Conservation (phyloP, 495 filamentous ascomycete genomes). For the Mytilinidion resinicola region DNA sequence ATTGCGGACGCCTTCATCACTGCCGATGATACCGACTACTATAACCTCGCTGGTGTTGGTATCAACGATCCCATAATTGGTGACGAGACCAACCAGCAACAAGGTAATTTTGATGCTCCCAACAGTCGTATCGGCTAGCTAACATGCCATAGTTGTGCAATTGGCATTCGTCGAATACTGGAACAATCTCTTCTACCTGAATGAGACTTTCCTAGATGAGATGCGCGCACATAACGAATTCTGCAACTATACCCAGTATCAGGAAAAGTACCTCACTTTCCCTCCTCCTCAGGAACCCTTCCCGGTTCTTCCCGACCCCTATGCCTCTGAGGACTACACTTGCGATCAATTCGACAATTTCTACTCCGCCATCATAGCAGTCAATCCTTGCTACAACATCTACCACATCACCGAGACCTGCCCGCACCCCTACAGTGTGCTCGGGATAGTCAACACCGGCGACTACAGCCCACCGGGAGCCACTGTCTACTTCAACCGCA, state of each 20-base stretch:
- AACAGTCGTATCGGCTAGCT: slow-evolving; percentile 15
- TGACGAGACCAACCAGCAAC: slow-evolving; percentile 42
- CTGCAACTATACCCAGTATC: slow-evolving; percentile 62
- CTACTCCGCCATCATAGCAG: slow-evolving; percentile 45
- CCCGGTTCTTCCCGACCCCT: slow-evolving; percentile 39
- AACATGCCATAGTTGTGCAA: slow-evolving; percentile 43
- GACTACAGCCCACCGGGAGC: slow-evolving; percentile 41
- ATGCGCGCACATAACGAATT: slow-evolving; percentile 49
- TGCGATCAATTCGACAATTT: slow-evolving; percentile 58
- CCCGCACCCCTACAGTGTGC: slow-evolving; percentile 63
- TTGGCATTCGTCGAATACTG: slow-evolving; percentile 60
- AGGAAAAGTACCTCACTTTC: slow-evolving; percentile 57
- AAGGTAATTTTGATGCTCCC: slow-evolving; percentile 33
- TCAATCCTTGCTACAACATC: slow-evolving; percentile 78
- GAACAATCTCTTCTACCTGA: slow-evolving; percentile 54
- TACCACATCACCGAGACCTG: slow-evolving; percentile 72
- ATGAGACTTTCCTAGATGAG: slow-evolving; percentile 55
- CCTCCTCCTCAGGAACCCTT: slow-evolving; percentile 55
- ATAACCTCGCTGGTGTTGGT: slow-evolving; percentile 59
- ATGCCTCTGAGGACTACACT: slow-evolving; percentile 14
- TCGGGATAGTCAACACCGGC: slow-evolving; percentile 60
- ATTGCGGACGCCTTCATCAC: slow-evolving; percentile 70
- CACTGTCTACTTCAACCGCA: slow-evolving; percentile 68
- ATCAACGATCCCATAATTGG: slow-evolving; percentile 65
- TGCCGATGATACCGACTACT: slow-evolving; percentile 58